Evolutionary conservation across 2,329 filamentous ascomycete species (phyloP).

Genomic region (Sporothrix mexicana): DNA sequence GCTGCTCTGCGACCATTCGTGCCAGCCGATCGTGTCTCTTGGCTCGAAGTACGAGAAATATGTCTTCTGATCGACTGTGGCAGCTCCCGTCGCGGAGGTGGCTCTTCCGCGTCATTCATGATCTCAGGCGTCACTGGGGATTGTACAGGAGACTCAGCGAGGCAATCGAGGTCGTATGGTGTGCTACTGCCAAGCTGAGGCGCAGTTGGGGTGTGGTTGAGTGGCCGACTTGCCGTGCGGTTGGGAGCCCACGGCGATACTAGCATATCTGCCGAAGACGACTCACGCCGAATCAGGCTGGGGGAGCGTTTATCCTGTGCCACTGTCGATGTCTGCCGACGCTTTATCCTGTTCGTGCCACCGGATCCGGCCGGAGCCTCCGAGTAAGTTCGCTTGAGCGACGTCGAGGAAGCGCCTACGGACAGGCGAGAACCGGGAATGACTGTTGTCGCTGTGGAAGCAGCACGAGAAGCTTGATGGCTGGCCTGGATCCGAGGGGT

Average conservation of each 20-base stretch:
- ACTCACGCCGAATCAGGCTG: not conserved
- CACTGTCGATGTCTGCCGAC: not conserved
- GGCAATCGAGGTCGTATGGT: not conserved
- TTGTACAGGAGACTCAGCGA: not conserved
- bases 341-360: not conserved
- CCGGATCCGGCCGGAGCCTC: not conserved
- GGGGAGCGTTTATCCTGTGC: not conserved
- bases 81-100: slow-evolving; percentile 35
- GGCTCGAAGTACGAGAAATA: slow-evolving; percentile 32
- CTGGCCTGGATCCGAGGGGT: not conserved
- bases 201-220: slow-evolving; percentile 3
- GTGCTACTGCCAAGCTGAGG: not conserved
- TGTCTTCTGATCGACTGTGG: slow-evolving; percentile 32
- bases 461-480: not conserved
- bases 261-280: slow-evolving; percentile 11
- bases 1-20: not conserved
- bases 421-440: not conserved
- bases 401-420: not conserved
- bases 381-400: slow-evolving; percentile 19
- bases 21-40: not conserved
- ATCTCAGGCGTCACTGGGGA: too few species aligned
- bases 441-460: not conserved
- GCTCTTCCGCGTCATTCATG: slow-evolving; percentile 9
- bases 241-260: not conserved
- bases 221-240: not conserved